These are phyloP conservation scores for Tilletia indica DNA, from an alignment of 1,284 basidiomycete species.

Conservation along the genomic window DNA sequence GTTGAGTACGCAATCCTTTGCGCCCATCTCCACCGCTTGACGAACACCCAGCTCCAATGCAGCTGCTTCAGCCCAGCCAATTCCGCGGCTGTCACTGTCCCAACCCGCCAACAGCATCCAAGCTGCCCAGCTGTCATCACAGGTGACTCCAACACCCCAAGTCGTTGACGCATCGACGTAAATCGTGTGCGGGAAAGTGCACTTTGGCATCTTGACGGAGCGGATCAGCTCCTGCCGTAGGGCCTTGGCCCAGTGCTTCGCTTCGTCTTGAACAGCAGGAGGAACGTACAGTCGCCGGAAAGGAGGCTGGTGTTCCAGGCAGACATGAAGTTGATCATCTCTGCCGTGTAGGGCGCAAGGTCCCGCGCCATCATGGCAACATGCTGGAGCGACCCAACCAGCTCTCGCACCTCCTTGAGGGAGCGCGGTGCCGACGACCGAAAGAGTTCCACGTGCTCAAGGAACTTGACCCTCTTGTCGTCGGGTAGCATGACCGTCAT, in stretches of 20 bases:
- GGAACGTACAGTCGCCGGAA: no score
- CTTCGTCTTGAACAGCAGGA: no score
- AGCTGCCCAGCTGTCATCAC: background rate
- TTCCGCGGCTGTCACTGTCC: background rate
- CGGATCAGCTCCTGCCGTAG: no score
- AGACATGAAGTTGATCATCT: background rate
- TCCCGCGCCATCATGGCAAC: background rate
- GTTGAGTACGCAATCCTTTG: background rate
- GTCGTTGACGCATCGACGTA: background rate
- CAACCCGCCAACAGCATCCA: background rate
- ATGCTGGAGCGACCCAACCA: background rate
- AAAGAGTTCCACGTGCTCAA: background rate
- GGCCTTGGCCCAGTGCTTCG: no score
- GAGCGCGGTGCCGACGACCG: background rate
- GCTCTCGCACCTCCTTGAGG: background rate
- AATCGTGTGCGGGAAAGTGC: background rate
- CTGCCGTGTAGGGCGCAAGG: background rate
- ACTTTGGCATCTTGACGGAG: no score
- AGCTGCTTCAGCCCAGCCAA: conserved; percentile 1
- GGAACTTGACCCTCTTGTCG: background rate
- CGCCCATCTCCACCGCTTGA: background rate
- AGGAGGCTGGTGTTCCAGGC: background rate
- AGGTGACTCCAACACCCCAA: background rate
- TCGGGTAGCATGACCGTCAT: background rate
- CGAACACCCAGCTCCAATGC: background rate